A percentile compares a stretch with the other conserved stretches of the same genome.
phyloP scores from a whole-genome alignment of 306 rosid species.

The Sesbania bispinosa region DNA sequence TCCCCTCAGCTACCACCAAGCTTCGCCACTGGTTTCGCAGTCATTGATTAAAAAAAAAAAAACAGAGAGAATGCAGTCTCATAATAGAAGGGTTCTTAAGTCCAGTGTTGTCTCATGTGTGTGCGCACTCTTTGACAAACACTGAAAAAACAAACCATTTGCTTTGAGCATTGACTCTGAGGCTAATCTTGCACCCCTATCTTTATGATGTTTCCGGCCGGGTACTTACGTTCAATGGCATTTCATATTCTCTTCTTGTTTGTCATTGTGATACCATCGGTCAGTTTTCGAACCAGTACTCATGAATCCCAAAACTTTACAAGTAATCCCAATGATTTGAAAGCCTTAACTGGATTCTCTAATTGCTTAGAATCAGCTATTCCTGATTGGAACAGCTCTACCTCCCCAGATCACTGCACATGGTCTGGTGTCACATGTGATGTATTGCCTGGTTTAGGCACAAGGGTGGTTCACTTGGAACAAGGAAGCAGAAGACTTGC shows the following conservation, averaged over 20 bases:
- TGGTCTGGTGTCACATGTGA: conserved; percentile 34
- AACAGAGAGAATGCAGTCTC: too few species aligned
- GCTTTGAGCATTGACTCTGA: background rate
- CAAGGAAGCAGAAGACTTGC: conserved; percentile 17
- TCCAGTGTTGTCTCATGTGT: background rate
- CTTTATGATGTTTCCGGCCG: background rate
- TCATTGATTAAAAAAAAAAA: too few species aligned
- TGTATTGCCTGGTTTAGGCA: background rate
- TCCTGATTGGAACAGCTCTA: conserved; percentile 12
- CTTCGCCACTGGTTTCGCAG: too few species aligned
- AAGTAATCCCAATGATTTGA: conserved; percentile 20
- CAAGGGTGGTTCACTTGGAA: conserved; percentile 22
- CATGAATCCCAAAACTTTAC: conserved; percentile 6
- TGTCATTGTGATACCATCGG: background rate
- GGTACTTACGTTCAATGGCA: background rate
- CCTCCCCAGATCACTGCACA: conserved; percentile 10
- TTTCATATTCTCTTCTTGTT: background rate
- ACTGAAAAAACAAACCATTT: background rate
- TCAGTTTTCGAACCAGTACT: background rate
- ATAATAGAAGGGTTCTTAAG: too few species aligned
- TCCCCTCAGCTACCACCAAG: too few species aligned
- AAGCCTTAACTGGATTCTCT: conserved; percentile 27
- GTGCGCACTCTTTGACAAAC: background rate
- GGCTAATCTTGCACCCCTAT: background rate
- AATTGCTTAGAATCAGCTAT: conserved; percentile 17